Base-by-base conservation (phyloP, 148 eudicot species). In the Heliosperma pusillum region DNA sequence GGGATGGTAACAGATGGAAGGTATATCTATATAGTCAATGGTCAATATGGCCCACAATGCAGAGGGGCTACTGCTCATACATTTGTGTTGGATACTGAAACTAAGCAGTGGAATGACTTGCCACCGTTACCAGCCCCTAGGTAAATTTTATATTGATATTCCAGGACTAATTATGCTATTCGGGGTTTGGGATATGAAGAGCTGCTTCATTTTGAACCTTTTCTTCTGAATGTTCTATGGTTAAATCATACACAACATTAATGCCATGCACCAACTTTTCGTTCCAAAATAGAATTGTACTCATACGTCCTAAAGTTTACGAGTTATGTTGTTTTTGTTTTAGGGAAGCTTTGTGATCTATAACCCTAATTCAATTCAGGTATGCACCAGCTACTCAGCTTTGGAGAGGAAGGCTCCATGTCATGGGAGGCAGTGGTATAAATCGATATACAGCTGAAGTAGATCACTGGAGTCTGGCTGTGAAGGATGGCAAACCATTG, bases 11-110 rank as follows among this genome's bases (percentile, higher is more conserved):
- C 97, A 8, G 99, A 96, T 85, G 99, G 99, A 24, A 87, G 97
- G 84, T 92, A 89, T 68, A 88, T 96, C 50, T 96, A 96, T 80
- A 81, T 92, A 6, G 97, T 96, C 81, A 92, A 89, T 12, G 97
- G 99, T 73, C 99, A 96, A 75, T 92, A 92, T 86, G 99, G 99
- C 74, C 99, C 97, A 1, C 99, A 96, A 78, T 96, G 99, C 82
- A 83, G 99, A 80, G 99, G 99, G 10, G 91, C 97, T 7, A 96
- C 99, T 50, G 86, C 97, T 25, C 90, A 79, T 33, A 92, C 83
- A 16, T 92, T 96, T 78, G 94, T 92, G 71, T 80, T 96, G 67
- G 99, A 96, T 73, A 92, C 95, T 59, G 79, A 82, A 71, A 92
- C 97, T 63, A 90, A 84, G 89, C 78, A 88, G 79, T 96, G 99